Evolutionary conservation across 2,329 filamentous ascomycete species (phyloP).

Genomic region (Nemania sp.): DNA sequence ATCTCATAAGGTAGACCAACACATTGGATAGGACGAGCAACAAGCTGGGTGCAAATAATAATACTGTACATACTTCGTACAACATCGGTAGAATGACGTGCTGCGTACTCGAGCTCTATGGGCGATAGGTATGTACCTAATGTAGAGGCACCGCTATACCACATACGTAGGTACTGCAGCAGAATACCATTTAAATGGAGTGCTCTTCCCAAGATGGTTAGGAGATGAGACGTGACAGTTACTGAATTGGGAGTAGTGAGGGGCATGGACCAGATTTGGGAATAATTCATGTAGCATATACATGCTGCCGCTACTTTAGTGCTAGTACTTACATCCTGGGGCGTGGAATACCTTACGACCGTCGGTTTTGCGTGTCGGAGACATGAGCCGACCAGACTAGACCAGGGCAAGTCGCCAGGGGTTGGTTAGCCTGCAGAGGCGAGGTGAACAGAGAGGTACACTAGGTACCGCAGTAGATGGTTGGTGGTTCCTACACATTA

Average conservation of each 20-base stretch:
- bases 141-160: no score
- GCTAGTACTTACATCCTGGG: constrained; percentile 1
- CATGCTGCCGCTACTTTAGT: not conserved
- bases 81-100: no score
- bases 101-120: no score
- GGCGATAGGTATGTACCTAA: no score
- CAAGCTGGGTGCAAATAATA: no score
- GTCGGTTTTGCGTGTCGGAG: constrained; percentile 29
- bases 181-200: no score
- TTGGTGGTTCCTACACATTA: constrained; percentile 23
- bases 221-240: not conserved
- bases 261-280: constrained; percentile 3
- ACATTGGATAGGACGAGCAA: no score
- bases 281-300: not conserved
- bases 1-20: no score
- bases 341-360: constrained; percentile 21
- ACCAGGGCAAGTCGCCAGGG: no score
- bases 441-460: constrained; percentile 11
- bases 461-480: constrained; percentile 10
- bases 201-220: constrained; percentile 14
- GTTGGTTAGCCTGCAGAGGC: constrained; percentile 11
- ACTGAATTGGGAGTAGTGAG: constrained; percentile 11
- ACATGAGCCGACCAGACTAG: constrained; percentile 27
- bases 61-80: no score
- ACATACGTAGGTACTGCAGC: no score